A percentile compares a stretch with the other conserved stretches of the same genome.
Conservation (phyloP, 2,329 filamentous ascomycete genomes). For the Trichoderma guizhouense region DNA sequence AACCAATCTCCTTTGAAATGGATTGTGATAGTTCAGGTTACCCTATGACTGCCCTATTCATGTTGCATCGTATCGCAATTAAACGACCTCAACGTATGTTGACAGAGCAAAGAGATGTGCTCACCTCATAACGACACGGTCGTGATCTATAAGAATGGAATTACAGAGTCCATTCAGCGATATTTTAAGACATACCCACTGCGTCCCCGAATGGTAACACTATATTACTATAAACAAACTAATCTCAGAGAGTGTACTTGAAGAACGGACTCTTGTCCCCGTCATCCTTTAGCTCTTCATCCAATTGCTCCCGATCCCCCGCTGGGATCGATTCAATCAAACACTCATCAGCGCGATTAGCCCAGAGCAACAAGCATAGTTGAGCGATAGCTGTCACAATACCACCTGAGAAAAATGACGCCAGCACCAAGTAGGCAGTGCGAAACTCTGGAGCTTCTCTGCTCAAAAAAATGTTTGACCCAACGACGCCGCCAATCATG, state of each 20-base stretch:
- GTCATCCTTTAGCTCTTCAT: neutral
- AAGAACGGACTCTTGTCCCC: neutral
- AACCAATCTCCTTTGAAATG: accelerated
- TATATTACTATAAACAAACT: neutral
- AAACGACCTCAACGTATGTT: neutral
- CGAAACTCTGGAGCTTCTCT: neutral
- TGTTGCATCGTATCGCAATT: neutral
- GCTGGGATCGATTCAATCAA: neutral
- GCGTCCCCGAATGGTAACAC: neutral
- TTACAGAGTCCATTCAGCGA: neutral
- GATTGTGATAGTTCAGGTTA: neutral
- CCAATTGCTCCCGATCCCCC: neutral
- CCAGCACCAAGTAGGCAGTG: neutral
- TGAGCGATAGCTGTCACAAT: neutral
- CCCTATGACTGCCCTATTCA: neutral
- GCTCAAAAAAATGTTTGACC: neutral
- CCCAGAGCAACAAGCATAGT: neutral
- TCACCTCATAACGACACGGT: neutral
- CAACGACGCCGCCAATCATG: neutral
- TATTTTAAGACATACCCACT: neutral
- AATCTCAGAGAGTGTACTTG: neutral
- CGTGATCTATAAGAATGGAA: neutral
- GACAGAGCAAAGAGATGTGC: neutral
- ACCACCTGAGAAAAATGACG: neutral
- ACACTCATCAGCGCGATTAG: neutral